These are phyloP conservation scores for Beauveria caledonica DNA, from an alignment of 2,329 filamentous ascomycete genomes.

Conservation along the genomic window DNA sequence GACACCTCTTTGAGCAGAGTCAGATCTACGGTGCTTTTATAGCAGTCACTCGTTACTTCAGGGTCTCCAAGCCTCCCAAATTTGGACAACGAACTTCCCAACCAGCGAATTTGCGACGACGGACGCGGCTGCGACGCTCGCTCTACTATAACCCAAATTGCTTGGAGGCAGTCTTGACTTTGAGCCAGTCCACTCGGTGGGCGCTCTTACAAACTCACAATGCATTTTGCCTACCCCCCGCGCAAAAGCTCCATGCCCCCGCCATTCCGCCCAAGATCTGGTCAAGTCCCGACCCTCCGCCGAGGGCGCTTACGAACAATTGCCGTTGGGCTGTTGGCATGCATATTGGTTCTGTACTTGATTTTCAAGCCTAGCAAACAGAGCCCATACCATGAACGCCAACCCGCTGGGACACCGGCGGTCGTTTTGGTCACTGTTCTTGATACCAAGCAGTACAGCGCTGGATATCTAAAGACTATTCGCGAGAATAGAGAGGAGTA, in stretches of 20 bases:
- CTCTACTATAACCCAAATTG: neutral
- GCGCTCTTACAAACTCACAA: conserved; percentile 26
- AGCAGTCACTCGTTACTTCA: neutral
- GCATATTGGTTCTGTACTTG: conserved; percentile 54
- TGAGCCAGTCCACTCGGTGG: neutral
- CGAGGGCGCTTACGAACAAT: conserved; percentile 55
- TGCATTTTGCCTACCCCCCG: conserved; percentile 87
- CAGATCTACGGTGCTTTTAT: neutral
- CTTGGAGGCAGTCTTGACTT: neutral
- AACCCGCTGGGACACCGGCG: conserved; percentile 47
- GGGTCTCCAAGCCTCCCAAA: neutral
- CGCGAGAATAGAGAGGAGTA: conserved; percentile 79
- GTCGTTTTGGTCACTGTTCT: conserved; percentile 81
- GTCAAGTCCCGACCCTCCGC: conserved; percentile 45
- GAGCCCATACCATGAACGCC: conserved; percentile 26
- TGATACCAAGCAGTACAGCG: conserved; percentile 56
- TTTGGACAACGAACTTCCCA: neutral
- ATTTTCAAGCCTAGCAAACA: conserved; percentile 33
- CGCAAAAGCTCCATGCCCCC: conserved; percentile 73
- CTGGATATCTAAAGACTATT: conserved; percentile 62
- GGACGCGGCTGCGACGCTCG: neutral
- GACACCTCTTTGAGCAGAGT: neutral
- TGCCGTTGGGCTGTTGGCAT: conserved; percentile 43
- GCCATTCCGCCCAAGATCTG: conserved; percentile 57
- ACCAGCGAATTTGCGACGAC: neutral